phyloP scores from a whole-genome alignment of 176 grass and related monocot genomes.

The Phyllostachys edulis region DNA sequence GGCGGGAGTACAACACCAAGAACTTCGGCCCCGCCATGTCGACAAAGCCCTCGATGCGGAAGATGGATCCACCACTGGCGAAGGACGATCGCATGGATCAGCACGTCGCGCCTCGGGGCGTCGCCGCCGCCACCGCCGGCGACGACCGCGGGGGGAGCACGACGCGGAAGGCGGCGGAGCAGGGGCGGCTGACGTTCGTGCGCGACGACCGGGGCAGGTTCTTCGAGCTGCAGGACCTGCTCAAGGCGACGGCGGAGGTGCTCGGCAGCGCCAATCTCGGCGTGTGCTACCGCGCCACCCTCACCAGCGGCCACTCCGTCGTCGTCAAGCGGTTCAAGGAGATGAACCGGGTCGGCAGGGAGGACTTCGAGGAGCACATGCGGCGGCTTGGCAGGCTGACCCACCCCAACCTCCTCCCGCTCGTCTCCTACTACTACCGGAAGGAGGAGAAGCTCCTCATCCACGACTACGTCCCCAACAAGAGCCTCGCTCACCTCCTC shows the following conservation, averaged over 20 bases:
- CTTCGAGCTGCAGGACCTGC: slow-evolving; percentile 83
- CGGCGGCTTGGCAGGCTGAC: slow-evolving; percentile 73
- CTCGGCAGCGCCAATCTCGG: slow-evolving; percentile 68
- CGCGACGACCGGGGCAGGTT: slow-evolving; percentile 51
- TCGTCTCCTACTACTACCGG: slow-evolving; percentile 87
- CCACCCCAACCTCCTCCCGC: slow-evolving; percentile 83
- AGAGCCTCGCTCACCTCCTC: slow-evolving; percentile 68
- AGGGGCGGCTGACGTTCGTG: slow-evolving; percentile 70
- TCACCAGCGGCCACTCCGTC: slow-evolving; percentile 49
- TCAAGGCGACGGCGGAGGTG: slow-evolving; percentile 91
- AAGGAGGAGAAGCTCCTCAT: slow-evolving; percentile 97
- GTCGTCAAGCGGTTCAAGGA: slow-evolving; percentile 96
- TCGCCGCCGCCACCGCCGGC: neutral
- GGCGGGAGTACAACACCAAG: slow-evolving; percentile 11
- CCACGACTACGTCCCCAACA: slow-evolving; percentile 65
- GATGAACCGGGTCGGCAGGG: slow-evolving; percentile 78
- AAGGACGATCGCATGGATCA: slow-evolving; percentile 5
- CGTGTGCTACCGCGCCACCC: slow-evolving; percentile 72
- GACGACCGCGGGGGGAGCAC: neutral
- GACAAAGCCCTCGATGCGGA: neutral
- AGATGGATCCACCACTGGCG: neutral
- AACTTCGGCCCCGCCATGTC: slow-evolving; percentile 26
- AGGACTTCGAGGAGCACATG: slow-evolving; percentile 99
- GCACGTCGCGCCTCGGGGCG: neutral
- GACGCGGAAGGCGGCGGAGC: slow-evolving; percentile 42